Evolutionary conservation across 768 basidiomycete genomes (phyloP), one percentile per base, ranked within the genome.

Genomic region (Trametes cinnabarina): DNA sequence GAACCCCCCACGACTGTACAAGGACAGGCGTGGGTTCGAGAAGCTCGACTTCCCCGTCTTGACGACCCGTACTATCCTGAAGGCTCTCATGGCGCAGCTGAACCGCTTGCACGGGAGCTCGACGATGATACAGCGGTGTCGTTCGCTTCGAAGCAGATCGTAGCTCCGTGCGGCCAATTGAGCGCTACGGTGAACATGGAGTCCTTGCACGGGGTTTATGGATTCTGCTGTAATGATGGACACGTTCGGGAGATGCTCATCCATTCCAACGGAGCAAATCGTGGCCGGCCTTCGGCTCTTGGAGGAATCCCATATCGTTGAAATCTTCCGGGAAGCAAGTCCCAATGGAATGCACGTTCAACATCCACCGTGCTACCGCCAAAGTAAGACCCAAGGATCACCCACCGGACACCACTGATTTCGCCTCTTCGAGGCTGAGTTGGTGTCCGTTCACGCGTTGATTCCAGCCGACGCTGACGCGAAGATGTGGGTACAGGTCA

Each of bases 151-250:
- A 80, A 80, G 55, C 77, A 75, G 58, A 85, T 90, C 47, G 79
- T 89, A 23, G 82, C 87, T 26, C 87, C 88, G 1, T 82, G 85
- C 23, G 86, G 84, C 1, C 89, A 90, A 65, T 71, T 91, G 55
- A 74, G 79, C 9, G 81, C 77, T 4, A 83, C 80, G 20, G 84
- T 88, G n/a, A 86, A 88, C 9, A 88, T 86, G 64, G 88, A 89
- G 67, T 85, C 85, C 4, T 69, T 89, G 67, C 72, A 87, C 28
- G 80, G 81, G 25, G 73, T 90, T 17, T 86, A 86, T 63, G 87
- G 87, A 66, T 84, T 84, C 11, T 25, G n/a, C n/a, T n/a, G n/a
- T 15, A 1, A 19, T 15, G 26, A 19, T 32, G 25, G 25, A 19
- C 4, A 4, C 12, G 51, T 3, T 15, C n/a, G 1, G 12, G n/a